Percentiles rank a stretch among this genome's conserved stretches.
These are phyloP conservation scores for Mortierella sp. DNA, from an alignment of 371 early-diverging fungal genomes.

Conservation along the genomic window DNA sequence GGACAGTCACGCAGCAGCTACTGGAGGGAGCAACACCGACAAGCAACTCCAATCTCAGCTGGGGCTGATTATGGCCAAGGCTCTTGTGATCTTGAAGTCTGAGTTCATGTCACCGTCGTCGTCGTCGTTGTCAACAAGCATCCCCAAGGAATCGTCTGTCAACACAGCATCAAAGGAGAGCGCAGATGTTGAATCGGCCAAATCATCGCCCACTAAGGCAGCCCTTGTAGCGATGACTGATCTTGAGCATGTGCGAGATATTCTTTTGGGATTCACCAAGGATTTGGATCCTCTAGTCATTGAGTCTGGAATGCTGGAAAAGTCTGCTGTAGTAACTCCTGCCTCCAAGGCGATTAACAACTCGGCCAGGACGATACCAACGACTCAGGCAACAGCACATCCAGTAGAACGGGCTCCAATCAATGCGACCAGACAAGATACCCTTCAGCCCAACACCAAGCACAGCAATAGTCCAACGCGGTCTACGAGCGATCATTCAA, in stretches of 20 bases:
- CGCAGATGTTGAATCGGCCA: background rate
- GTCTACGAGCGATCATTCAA: constrained; percentile 11
- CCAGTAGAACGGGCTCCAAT: constrained; percentile 17
- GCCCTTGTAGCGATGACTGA: constrained; percentile 65
- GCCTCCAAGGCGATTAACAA: background rate
- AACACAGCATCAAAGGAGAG: constrained; percentile 7
- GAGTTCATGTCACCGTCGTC: constrained; percentile 60
- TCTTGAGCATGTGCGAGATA: constrained; percentile 75
- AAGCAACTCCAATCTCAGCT: constrained; percentile 61
- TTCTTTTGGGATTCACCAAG: constrained; percentile 64
- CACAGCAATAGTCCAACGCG: constrained; percentile 21
- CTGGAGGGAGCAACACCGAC: constrained; percentile 20
- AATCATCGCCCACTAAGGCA: constrained; percentile 28
- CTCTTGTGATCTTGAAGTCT: constrained; percentile 67
- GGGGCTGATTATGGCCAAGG: constrained; percentile 68
- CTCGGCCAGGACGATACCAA: background rate
- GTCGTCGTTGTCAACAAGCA: constrained; percentile 23
- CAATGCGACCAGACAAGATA: constrained; percentile 14
- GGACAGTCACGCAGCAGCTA: background rate
- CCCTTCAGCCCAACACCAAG: background rate
- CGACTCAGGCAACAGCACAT: background rate
- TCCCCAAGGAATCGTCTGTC: background rate
- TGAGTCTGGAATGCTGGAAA: constrained; percentile 45
- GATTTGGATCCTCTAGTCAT: constrained; percentile 67
- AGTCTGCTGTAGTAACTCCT: background rate